Evolutionary conservation across 1,139 yeast genomes (phyloP), one percentile per base, ranked within the genome.

Genomic region (Lodderomyces pseudojiufengensis): DNA sequence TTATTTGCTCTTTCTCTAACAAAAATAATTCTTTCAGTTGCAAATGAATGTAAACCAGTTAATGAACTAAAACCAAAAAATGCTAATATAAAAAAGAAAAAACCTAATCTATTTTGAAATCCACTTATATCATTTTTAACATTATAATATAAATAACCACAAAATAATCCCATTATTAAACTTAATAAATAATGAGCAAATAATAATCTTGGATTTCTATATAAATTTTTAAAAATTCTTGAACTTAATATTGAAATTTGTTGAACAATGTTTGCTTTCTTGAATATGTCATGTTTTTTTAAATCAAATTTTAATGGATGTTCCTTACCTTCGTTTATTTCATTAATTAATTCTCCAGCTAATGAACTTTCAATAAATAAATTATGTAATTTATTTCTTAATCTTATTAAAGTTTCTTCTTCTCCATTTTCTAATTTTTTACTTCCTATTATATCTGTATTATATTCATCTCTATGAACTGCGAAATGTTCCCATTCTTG

Each of bases 1-100:
- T 92, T 92, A 55, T 92, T 92, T 5, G 97, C 90, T 40, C 98
- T 75, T 59, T 92, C 98, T 39, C 96, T 76, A 43, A 92, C 74
- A 52, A 92, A 92, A 14, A 90, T 85, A 29, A 88, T 78, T 48
- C 97, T 71, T 56, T 92, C 98, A 41, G 78, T 73, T 0, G 95
- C 80, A 57, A 92, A 92, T 2, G 95, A 78, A 51, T 87, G 90
- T 37, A 92, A 67, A 0, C 97, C 95, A 0, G 97, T 92, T 52
- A 92, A 70, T 0, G 97, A 82, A 1, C 95, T 83, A 57, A 92
- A 92, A 0, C 98, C 98, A 64, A 92, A 90, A 51, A 90, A 74
- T 3, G 97, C 87, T 45, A 92, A 68, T 37, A 90, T 63, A 57
- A 90, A 90, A 69, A 92, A 90, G 60, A 92, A 92, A 43, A 92